Evolutionary conservation across 23 red algal genomes (phyloP), one percentile per base, ranked within the genome.

Genomic region (Gracilariopsis chorda): DNA sequence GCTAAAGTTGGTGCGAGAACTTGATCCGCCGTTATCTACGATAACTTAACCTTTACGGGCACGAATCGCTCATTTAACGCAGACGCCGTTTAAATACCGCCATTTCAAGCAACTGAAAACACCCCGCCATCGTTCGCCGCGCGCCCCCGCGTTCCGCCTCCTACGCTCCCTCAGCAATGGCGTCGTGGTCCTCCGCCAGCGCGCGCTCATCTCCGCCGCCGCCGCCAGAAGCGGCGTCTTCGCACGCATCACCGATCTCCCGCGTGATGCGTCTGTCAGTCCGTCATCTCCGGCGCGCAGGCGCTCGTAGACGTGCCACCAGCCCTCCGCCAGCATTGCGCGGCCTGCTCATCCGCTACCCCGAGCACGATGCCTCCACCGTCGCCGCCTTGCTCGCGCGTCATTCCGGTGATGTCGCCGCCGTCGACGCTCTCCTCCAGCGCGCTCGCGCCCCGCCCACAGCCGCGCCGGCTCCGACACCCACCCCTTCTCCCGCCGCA

Each of bases 361-460:
- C 82, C 11, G 82, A 87, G 65, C 82, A 87, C 47, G 82, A 87
- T 28, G 82, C 82, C 45, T 57, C 82, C 61, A 87, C 82, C 65
- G 82, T 87, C 25, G 25, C 82, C 33, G 65, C 82, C 23, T 62
- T 87, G 43, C 48, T 87, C 17, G 7, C 59, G 16, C 82, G 65
- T 11, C 60, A 72, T 36, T 11, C 47, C 14, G 82, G 82, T 51
- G 82, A 87, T 14, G 48, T 34, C 48, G 40, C 7, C 32, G 48
- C 48, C 35, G 76, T 80, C 52, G 32, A n/a, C 32, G 76, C 76
- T 13, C 48, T 59, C 19, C 24, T 80, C 17, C 42, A 59, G 48
- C 2, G 52, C 0, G 76, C 76, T 20, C 48, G 76, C 39, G 67
- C 40, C 3, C 39, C 37, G 37, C 40, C 60, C 7, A 19, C 63